Evolutionary conservation across 371 early-diverging fungal genomes (phyloP).

Genomic region (Lichtheimia hyalospora): DNA sequence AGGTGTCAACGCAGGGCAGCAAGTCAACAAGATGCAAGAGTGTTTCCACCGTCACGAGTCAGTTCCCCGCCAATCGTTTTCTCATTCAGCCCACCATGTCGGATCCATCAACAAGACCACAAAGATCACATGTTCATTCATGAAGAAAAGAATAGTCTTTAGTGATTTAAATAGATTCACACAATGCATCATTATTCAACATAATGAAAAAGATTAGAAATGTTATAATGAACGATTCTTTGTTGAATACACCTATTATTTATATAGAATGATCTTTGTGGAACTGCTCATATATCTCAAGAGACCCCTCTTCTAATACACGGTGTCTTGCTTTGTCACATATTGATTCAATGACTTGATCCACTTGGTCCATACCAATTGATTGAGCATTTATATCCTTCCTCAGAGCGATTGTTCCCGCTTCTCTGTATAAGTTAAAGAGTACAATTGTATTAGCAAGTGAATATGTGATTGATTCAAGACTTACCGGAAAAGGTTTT

Average conservation of each 20-base stretch:
- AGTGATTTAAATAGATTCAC: no score
- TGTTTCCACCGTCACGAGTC: not conserved
- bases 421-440: conserved; percentile 41
- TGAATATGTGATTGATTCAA: not conserved
- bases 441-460: not conserved
- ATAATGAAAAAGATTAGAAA: no score
- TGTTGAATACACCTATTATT: no score
- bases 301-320: conserved; percentile 20
- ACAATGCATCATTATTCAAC: no score
- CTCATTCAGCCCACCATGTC: no score
- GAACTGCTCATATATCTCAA: conserved; percentile 31
- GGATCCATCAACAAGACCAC: not conserved
- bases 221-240: no score
- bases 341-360: conserved; percentile 19
- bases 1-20: not conserved
- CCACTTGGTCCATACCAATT: conserved; percentile 22
- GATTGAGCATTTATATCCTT: conserved; percentile 24
- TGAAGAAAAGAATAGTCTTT: no score
- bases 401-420: conserved; percentile 54
- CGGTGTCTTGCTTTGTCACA: conserved; percentile 31
- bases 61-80: not conserved
- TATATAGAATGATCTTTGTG: conserved; percentile 13
- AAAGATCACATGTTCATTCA: not conserved
- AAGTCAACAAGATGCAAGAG: not conserved
- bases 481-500: conserved; percentile 55